Percentiles rank a stretch among this genome's conserved stretches.
These are phyloP conservation scores for Penicillium sp. DNA, from an alignment of 2,329 filamentous ascomycete genomes.

Conservation along the genomic window DNA sequence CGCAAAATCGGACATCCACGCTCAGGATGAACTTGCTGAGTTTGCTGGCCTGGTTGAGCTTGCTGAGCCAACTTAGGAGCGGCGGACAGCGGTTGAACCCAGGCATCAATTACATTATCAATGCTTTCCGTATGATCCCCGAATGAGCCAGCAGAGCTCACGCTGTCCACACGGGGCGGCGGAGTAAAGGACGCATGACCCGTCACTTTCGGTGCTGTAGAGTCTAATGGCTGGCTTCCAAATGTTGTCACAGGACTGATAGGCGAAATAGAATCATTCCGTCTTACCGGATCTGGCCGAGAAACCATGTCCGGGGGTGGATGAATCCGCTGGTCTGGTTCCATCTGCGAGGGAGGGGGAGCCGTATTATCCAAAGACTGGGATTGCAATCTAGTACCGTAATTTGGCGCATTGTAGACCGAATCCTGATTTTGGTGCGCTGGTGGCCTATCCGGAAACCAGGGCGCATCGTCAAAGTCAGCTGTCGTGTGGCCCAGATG, in stretches of 20 bases:
- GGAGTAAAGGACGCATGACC: slow-evolving; percentile 8
- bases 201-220: slow-evolving; percentile 6
- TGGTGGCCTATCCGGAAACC: slow-evolving; percentile 21
- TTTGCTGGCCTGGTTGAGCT: slow-evolving; percentile 4
- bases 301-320: neutral
- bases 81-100: slow-evolving; percentile 37
- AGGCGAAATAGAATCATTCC: slow-evolving; percentile 18
- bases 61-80: slow-evolving; percentile 16
- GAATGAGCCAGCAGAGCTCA: slow-evolving; percentile 27
- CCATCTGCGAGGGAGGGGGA: slow-evolving; percentile 5
- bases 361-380: slow-evolving; percentile 4
- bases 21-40: slow-evolving; percentile 11
- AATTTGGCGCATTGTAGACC: slow-evolving; percentile 12
- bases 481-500: slow-evolving; percentile 38
- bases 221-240: slow-evolving; percentile 12
- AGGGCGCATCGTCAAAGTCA: slow-evolving; percentile 37
- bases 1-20: slow-evolving; percentile 6
- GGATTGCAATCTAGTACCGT: slow-evolving; percentile 8
- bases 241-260: slow-evolving; percentile 23
- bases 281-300: slow-evolving; percentile 1
- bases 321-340: slow-evolving; percentile 6
- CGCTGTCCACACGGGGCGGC: slow-evolving; percentile 29
- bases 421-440: slow-evolving; percentile 2
- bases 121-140: slow-evolving; percentile 37
- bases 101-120: slow-evolving; percentile 46